These are phyloP conservation scores for Penicillium sp. DNA, from an alignment of 2,329 filamentous ascomycete genomes.

Conservation along the genomic window DNA sequence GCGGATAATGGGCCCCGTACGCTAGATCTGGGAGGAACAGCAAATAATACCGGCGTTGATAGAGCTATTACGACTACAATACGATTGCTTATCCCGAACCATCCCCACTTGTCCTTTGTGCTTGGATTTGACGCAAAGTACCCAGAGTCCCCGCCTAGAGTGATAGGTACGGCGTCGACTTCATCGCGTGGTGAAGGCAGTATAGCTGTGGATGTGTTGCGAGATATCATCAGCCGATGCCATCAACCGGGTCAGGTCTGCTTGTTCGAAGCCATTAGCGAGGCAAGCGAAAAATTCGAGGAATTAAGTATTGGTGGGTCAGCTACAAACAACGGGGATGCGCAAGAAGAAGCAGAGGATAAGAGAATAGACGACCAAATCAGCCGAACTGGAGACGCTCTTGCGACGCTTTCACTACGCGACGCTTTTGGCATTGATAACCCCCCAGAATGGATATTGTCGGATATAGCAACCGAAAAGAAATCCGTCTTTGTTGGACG, in stretches of 20 bases:
- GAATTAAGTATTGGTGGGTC: conserved; percentile 51
- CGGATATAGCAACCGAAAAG: conserved; percentile 70
- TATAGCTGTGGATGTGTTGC: conserved; percentile 64
- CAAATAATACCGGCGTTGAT: not conserved
- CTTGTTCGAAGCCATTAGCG: conserved; percentile 85
- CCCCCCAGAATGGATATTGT: conserved; percentile 67
- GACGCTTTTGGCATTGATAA: conserved; percentile 27
- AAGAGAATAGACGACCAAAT: conserved; percentile 9
- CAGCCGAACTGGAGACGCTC: conserved; percentile 4
- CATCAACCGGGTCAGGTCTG: conserved; percentile 75
- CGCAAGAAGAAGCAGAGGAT: not conserved
- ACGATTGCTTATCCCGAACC: conserved; percentile 66
- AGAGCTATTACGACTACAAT: conserved; percentile 30
- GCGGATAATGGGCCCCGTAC: conserved; percentile 19
- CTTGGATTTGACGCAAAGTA: conserved; percentile 69
- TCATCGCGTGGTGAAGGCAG: conserved; percentile 69
- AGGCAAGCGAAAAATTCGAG: conserved; percentile 45
- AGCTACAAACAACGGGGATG: not conserved
- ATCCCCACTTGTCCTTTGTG: conserved; percentile 45
- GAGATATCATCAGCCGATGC: conserved; percentile 61
- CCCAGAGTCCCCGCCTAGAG: conserved; percentile 66
- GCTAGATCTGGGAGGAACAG: conserved; percentile 24
- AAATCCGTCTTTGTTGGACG: conserved; percentile 87
- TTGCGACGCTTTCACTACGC: conserved; percentile 24
- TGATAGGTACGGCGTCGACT: conserved; percentile 75